Evolutionary conservation across 768 basidiomycete genomes (phyloP).

Genomic region (Amanita subjunquillea): DNA sequence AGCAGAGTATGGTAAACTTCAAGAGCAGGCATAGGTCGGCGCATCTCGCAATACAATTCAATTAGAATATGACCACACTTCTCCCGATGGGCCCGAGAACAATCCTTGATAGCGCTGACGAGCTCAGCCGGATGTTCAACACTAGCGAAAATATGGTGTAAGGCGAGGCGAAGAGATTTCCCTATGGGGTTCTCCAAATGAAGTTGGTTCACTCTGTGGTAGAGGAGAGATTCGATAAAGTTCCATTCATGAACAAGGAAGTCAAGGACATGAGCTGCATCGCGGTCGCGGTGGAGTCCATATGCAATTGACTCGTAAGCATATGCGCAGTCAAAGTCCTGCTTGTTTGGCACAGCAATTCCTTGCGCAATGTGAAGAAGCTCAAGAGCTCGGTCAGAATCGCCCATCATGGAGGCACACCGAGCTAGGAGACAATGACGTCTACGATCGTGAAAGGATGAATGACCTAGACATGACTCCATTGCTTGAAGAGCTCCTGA

Average conservation of each 20-base stretch:
- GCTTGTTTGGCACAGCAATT: slow-evolving; percentile 11
- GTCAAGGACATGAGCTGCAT: slow-evolving; percentile 4
- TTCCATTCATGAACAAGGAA: slow-evolving; percentile 12
- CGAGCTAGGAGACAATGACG: slow-evolving; percentile 21
- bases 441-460: slow-evolving; percentile 11
- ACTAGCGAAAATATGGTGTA: slow-evolving; percentile 15
- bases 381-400: slow-evolving; percentile 22
- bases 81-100: slow-evolving; percentile 16
- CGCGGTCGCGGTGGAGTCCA: background rate
- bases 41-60: slow-evolving; percentile 22
- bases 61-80: slow-evolving; percentile 28
- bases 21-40: slow-evolving; percentile 9
- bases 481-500: slow-evolving; percentile 19
- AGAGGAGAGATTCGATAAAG: slow-evolving; percentile 9
- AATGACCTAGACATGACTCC: slow-evolving; percentile 12
- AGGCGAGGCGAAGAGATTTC: slow-evolving; percentile 17
- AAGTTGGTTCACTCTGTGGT: slow-evolving; percentile 8
- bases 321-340: slow-evolving; percentile 5
- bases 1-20: slow-evolving; percentile 23
- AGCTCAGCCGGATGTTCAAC: background rate
- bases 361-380: slow-evolving; percentile 16
- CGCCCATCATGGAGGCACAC: slow-evolving; percentile 24
- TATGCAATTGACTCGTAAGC: slow-evolving; percentile 4
- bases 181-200: background rate
- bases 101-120: slow-evolving; percentile 1